Evolutionary conservation across 1,284 basidiomycete species (phyloP).

Genomic region (Heterobasidion occidentale): DNA sequence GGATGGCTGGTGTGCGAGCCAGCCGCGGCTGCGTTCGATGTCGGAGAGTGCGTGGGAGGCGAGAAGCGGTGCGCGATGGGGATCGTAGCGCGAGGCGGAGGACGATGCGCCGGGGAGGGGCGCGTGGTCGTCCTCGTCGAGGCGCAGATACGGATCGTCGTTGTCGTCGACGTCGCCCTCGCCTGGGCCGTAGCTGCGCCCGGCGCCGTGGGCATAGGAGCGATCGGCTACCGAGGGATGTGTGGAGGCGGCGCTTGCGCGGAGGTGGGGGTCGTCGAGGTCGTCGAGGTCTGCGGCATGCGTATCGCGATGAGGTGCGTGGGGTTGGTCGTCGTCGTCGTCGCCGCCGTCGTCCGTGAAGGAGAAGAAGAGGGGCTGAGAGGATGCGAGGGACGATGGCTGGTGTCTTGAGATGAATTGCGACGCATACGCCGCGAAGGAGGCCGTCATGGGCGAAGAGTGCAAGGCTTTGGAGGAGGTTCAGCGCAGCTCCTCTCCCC

Average conservation of each 20-base stretch:
- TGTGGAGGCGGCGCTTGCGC: constrained; percentile 30
- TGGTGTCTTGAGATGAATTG: constrained; percentile 51
- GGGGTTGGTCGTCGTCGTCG: not conserved
- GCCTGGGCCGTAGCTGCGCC: not conserved
- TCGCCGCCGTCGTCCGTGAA: constrained; percentile 69
- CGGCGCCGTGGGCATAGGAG: constrained; percentile 1
- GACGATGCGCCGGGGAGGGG: not conserved
- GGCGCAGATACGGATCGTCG: constrained; percentile 67
- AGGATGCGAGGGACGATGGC: constrained; percentile 41
- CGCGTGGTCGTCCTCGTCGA: constrained; percentile 45
- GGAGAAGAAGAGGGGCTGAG: constrained; percentile 75
- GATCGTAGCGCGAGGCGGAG: constrained; percentile 29
- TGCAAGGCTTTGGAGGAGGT: not conserved
- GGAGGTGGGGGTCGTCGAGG: constrained; percentile 63
- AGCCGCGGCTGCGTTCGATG: constrained; percentile 42
- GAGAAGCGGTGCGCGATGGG: constrained; percentile 47
- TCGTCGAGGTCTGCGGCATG: constrained; percentile 54
- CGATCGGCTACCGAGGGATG: constrained; percentile 12
- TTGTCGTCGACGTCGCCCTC: constrained; percentile 35
- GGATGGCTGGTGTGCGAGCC: constrained; percentile 64
- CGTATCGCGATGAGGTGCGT: not conserved
- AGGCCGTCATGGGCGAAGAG: constrained; percentile 35
- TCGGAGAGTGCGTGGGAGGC: constrained; percentile 27
- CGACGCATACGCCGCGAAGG: constrained; percentile 62
- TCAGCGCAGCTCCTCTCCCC: not conserved